phyloP scores from a whole-genome alignment of 208 protist genomes.

The Leishmania lainsoni region DNA sequence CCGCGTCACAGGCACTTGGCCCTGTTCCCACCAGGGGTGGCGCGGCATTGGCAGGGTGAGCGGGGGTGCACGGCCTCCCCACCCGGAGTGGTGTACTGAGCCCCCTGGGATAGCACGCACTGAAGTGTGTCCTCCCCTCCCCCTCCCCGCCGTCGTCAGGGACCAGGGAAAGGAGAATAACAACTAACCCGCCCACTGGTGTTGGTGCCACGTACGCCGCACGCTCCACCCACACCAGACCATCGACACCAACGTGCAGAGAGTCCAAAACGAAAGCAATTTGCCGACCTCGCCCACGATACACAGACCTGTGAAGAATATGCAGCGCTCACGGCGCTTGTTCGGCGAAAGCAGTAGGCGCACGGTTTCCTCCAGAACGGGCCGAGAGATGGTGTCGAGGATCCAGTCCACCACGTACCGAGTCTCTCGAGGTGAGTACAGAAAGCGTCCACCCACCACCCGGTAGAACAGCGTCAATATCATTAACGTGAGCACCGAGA shows the following conservation, averaged over 20 bases:
- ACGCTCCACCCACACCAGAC: slow-evolving; percentile 19
- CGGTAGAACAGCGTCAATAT: slow-evolving; percentile 33
- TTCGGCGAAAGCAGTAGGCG: slow-evolving; percentile 6
- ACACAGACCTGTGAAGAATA: slow-evolving; percentile 21
- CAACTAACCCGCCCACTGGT: background rate
- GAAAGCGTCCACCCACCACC: slow-evolving; percentile 28
- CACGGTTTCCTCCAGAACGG: slow-evolving; percentile 11
- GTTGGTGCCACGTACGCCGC: background rate
- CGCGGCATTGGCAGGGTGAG: background rate
- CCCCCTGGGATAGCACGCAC: background rate
- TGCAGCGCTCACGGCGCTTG: slow-evolving; percentile 22
- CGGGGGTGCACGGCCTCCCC: background rate
- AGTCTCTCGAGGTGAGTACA: slow-evolving; percentile 11
- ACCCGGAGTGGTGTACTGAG: background rate
- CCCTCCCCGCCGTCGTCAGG: too few species aligned
- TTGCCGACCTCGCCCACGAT: slow-evolving; percentile 37
- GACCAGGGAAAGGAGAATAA: background rate
- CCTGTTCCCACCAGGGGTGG: background rate
- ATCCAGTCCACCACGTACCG: slow-evolving; percentile 39
- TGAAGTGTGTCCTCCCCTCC: too few species aligned
- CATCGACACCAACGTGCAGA: slow-evolving; percentile 21
- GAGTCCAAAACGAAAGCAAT: slow-evolving; percentile 28
- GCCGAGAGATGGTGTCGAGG: slow-evolving; percentile 27
- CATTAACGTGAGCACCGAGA: slow-evolving; percentile 30
- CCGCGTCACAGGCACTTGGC: background rate